These are phyloP conservation scores for Sporothrix pallida DNA, from an alignment of 2,329 filamentous ascomycete species.

Conservation along the genomic window DNA sequence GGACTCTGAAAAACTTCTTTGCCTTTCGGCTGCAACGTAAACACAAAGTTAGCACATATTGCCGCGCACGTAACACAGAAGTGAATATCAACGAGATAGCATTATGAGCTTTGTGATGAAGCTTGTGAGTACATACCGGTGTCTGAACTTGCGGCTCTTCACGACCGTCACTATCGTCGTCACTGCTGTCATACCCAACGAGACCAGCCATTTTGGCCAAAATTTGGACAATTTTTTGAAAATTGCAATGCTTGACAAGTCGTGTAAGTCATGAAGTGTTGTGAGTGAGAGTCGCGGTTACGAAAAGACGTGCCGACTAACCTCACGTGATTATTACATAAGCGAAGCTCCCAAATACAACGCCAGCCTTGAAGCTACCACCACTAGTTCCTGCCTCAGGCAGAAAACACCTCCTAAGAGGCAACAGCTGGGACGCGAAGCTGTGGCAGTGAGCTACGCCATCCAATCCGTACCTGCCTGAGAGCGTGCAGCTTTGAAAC, in stretches of 20 bases:
- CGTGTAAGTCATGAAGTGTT: not conserved
- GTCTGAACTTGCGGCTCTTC: not conserved
- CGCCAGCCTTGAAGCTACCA: not conserved
- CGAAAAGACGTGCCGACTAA: not conserved
- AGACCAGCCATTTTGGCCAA: slow-evolving; percentile 50
- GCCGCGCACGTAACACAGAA: too few relatives aligned
- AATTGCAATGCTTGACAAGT: not conserved
- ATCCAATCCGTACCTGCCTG: slow-evolving; percentile 5
- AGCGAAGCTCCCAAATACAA: not conserved
- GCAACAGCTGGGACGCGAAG: slow-evolving; percentile 43
- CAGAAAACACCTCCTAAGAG: slow-evolving; percentile 36
- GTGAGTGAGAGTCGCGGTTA: slow-evolving; percentile 3
- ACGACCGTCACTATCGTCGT: slow-evolving; percentile 48
- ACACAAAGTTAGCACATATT: slow-evolving; percentile 1
- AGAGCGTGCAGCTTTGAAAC: slow-evolving; percentile 19
- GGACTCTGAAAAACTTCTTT: not conserved
- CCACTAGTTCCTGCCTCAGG: not conserved
- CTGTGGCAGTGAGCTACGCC: slow-evolving; percentile 34
- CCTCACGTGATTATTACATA: slow-evolving; percentile 15
- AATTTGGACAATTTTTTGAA: not conserved
- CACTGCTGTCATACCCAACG: slow-evolving; percentile 59
- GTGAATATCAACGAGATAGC: not conserved
- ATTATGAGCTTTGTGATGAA: too few relatives aligned
- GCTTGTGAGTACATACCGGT: not conserved
- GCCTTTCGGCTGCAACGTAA: slow-evolving; percentile 20